Percentiles rank a stretch among this genome's conserved stretches.
Conservation (phyloP, 495 filamentous ascomycete species). For the Copromyces sp. region DNA sequence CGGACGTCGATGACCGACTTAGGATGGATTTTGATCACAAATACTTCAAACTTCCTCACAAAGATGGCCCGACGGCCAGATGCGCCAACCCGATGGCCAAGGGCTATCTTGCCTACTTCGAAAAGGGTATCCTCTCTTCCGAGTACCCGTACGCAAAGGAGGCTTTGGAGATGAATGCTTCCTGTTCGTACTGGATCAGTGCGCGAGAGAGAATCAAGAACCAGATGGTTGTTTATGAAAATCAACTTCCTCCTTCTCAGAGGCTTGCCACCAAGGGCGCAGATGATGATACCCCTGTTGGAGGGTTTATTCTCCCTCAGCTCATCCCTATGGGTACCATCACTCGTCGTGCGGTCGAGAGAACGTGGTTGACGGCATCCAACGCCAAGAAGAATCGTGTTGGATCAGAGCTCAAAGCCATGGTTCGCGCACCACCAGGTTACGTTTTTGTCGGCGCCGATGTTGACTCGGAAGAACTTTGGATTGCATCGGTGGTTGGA, state of each 20-base stretch:
- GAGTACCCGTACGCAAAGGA: constrained; percentile 85
- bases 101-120: constrained; percentile 80
- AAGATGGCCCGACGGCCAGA: constrained; percentile 78
- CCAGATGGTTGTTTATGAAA: constrained; percentile 85
- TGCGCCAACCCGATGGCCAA: constrained; percentile 85
- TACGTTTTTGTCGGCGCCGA: constrained; percentile 94
- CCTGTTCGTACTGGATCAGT: constrained; percentile 97
- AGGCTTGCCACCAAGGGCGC: not conserved
- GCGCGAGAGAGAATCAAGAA: constrained; percentile 83
- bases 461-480: constrained; percentile 97
- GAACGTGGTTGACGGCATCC: constrained; percentile 95
- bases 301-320: constrained; percentile 91
- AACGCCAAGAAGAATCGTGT: constrained; percentile 95
- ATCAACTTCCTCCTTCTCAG: constrained; percentile 34
- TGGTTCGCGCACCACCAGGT: constrained; percentile 85
- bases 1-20: not conserved
- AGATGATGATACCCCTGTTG: constrained; percentile 10
- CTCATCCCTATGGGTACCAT: constrained; percentile 98
- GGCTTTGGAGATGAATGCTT: constrained; percentile 94
- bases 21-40: constrained; percentile 43
- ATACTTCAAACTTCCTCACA: constrained; percentile 95
- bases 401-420: constrained; percentile 93
- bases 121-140: constrained; percentile 74
- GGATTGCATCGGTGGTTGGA: constrained; percentile 93
- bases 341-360: constrained; percentile 92